Evolutionary conservation across 163 green algal genomes (phyloP).

Genomic region (Chlorella variabilis): DNA sequence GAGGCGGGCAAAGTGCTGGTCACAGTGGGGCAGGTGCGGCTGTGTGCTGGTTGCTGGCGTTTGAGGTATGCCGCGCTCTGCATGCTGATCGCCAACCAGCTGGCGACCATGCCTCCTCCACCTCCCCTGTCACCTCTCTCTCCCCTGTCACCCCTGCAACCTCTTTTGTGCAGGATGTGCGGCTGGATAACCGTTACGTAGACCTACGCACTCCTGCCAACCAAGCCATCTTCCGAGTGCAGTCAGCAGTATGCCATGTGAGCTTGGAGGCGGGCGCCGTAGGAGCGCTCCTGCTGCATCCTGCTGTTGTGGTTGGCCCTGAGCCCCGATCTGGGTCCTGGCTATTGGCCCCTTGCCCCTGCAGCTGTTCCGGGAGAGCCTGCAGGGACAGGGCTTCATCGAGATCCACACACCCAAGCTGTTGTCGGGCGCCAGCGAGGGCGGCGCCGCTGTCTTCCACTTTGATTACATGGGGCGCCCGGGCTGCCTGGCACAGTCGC

Average conservation of each 20-base stretch:
- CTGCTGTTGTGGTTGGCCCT: not conserved
- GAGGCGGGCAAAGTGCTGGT: slow-evolving; percentile 70
- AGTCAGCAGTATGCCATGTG: slow-evolving; percentile 66
- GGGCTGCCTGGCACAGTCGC: slow-evolving; percentile 94
- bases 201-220: slow-evolving; percentile 94
- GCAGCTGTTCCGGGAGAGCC: slow-evolving; percentile 89
- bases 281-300: too few relatives aligned
- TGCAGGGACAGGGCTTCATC: slow-evolving; percentile 85
- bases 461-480: slow-evolving; percentile 95
- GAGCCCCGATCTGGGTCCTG: too few relatives aligned
- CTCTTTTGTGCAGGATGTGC: slow-evolving; percentile 80
- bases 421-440: slow-evolving; percentile 89
- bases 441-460: slow-evolving; percentile 82
- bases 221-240: slow-evolving; percentile 93
- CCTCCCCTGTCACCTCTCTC: too few relatives aligned
- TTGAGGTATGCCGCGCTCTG: too few relatives aligned
- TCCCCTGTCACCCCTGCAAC: not conserved
- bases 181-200: slow-evolving; percentile 92
- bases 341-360: not conserved
- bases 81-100: too few relatives aligned
- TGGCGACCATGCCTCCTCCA: too few relatives aligned
- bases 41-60: not conserved
- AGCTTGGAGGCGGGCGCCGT: not conserved
- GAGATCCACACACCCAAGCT: slow-evolving; percentile 99
- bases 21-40: slow-evolving; percentile 67